A percentile compares a stretch with the other conserved stretches of the same genome.
Conservation (phyloP, 306 rosid species). For the Fragaria vesca region DNA sequence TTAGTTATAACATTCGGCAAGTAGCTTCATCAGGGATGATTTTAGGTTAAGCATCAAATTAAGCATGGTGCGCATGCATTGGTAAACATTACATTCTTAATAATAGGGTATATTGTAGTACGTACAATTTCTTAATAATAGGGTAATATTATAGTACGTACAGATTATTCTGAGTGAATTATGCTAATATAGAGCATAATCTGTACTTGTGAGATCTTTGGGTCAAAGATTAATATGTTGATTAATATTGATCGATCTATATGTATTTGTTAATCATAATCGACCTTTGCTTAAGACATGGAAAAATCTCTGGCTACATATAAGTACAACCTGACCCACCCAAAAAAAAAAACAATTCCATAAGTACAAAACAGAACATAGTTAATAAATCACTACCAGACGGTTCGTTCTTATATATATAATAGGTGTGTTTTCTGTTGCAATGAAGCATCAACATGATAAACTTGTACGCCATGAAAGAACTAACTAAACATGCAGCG, state of each 20-base stretch:
- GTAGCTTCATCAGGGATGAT: constrained; percentile 6
- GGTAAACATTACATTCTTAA: constrained; percentile 34
- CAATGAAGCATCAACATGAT: neutral
- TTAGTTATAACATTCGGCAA: neutral
- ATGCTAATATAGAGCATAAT: constrained; percentile 32
- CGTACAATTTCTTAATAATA: neutral
- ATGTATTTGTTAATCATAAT: constrained; percentile 30
- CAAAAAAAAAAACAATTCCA: neutral
- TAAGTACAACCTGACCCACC: neutral
- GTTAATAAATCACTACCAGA: neutral
- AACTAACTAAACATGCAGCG: neutral
- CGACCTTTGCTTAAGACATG: constrained; percentile 36
- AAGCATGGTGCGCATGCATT: constrained; percentile 44
- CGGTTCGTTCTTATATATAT: neutral
- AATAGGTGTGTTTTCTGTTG: constrained; percentile 14
- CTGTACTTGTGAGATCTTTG: constrained; percentile 55
- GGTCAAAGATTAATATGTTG: constrained; percentile 75
- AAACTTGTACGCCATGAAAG: neutral
- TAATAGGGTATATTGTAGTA: neutral
- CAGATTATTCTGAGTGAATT: neutral
- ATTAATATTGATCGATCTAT: neutral
- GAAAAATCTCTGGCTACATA: constrained; percentile 32
- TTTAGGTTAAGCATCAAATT: constrained; percentile 18
- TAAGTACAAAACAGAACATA: neutral
- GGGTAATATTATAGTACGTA: neutral